These are phyloP conservation scores for Aspergillus pseudoterreus DNA, from an alignment of 2,329 filamentous ascomycete genomes.

Conservation along the genomic window DNA sequence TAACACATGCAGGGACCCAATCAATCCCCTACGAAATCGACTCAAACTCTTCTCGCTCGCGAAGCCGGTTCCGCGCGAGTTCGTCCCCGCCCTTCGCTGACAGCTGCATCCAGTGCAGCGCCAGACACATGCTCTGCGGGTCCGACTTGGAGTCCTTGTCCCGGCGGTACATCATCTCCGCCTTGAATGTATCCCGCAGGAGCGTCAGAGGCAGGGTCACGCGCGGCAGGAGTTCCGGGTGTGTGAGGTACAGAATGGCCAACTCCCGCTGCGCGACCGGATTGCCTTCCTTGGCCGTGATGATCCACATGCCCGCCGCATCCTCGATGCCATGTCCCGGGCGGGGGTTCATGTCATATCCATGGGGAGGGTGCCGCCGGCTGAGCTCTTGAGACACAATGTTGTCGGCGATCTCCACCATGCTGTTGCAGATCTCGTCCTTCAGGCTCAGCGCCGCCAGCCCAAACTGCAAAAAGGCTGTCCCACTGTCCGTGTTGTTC, in stretches of 20 bases:
- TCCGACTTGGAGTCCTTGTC: slow-evolving; percentile 68
- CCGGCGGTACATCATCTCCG: slow-evolving; percentile 69
- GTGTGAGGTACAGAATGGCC: slow-evolving; percentile 86
- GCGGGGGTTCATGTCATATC: slow-evolving; percentile 27
- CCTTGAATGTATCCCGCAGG: slow-evolving; percentile 85
- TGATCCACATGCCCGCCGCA: slow-evolving; percentile 84
- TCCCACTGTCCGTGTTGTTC: slow-evolving; percentile 58
- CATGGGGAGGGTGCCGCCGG: slow-evolving; percentile 31
- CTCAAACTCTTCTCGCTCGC: slow-evolving; percentile 65
- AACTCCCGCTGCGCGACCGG: slow-evolving; percentile 87
- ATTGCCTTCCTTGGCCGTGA: slow-evolving; percentile 89
- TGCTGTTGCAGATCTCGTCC: slow-evolving; percentile 79
- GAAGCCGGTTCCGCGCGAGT: slow-evolving; percentile 75
- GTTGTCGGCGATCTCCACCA: slow-evolving; percentile 70
- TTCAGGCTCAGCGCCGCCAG: slow-evolving; percentile 86
- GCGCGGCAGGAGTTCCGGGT: slow-evolving; percentile 76
- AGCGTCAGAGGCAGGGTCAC: slow-evolving; percentile 80
- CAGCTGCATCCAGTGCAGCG: slow-evolving; percentile 95
- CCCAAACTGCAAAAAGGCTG: slow-evolving; percentile 86
- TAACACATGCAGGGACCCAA: slow-evolving; percentile 17
- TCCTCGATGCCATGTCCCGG: slow-evolving; percentile 54
- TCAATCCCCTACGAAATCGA: slow-evolving; percentile 47
- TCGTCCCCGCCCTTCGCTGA: slow-evolving; percentile 82
- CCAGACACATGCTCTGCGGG: slow-evolving; percentile 85
- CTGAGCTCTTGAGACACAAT: slow-evolving; percentile 57